Base-by-base conservation (phyloP, 257 asterid genomes). In the Nicotiana tomentosiformis region DNA sequence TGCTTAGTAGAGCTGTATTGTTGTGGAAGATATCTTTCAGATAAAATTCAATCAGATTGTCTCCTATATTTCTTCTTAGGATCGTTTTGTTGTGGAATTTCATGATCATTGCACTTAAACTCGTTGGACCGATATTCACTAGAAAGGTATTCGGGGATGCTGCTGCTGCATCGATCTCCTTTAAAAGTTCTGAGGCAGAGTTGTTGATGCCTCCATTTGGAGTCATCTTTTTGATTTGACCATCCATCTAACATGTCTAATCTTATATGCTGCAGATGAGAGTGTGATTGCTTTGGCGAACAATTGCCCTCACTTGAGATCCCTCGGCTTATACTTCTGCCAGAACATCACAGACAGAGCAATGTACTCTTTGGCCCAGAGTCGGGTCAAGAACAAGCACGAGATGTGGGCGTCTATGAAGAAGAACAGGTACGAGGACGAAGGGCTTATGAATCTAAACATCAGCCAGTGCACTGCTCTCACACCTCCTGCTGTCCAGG, bases 391-490 rank as follows among this genome's bases (percentile, higher is more conserved):
- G 85, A 88, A 84, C 88, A 88, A 89, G 90, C 95, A 82, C 11
- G 90, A 85, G 33, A 84, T 89, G 39, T 93, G 96, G 98, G 87
- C 87, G 3, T 61, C 98, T 5, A 87, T 91, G 56, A 94, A 91
- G 90, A 91, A 89, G 89, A 91, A 89, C 79, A 85, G 89, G 77
- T 88, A 85, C n/a, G 92, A 90, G 66, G 97, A 92, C 84, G 96
- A 96, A 85, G 99, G 99, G 58, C 93, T 96, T 0, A 91, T 92
- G 66, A 91, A 92, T 84, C 90, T 96, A 78, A 96, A 94, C 64
- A 94, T 96, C 82, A 96, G 99, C 91, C 99, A 96, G 64, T 96
- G 99, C 97, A 96, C 98, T 0, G 96, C 99, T 72, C 97, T 96
- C 30, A 96, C 98, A 0, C 99, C 99, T 20, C 98, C 98, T 0